These are phyloP conservation scores for Cladophialophora exuberans DNA, from an alignment of 2,329 filamentous ascomycete genomes.

Conservation along the genomic window DNA sequence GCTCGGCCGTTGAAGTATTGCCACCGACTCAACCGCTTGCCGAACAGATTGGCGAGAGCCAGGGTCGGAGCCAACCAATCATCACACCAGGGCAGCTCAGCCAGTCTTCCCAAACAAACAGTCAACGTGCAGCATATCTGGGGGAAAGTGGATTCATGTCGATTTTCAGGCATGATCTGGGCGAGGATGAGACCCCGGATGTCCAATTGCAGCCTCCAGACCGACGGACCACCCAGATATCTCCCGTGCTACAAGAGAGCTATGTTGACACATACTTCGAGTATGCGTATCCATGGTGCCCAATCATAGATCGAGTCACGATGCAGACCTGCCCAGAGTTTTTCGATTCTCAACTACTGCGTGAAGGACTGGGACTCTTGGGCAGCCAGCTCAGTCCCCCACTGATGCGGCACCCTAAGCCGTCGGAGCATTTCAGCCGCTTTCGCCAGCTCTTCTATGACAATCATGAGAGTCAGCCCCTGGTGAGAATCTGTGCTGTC, in stretches of 20 bases:
- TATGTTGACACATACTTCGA: constrained; percentile 50
- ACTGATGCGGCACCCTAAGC: not conserved
- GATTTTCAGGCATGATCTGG: constrained; percentile 11
- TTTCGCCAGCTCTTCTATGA: constrained; percentile 45
- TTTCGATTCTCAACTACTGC: constrained; percentile 31
- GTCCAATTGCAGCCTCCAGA: not conserved
- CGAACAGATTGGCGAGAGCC: not conserved
- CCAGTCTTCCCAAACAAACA: constrained; percentile 7
- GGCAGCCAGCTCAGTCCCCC: constrained; percentile 14
- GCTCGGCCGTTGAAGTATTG: not conserved
- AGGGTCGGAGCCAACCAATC: not conserved
- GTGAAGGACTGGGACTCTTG: constrained; percentile 35
- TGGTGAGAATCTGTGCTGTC: constrained; percentile 43
- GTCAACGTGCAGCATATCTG: constrained; percentile 14
- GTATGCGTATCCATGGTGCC: constrained; percentile 50
- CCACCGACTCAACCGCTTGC: not conserved
- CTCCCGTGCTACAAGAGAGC: constrained; percentile 42
- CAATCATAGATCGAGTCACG: constrained; percentile 41
- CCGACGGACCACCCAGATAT: not conserved
- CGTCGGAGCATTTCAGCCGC: constrained; percentile 41
- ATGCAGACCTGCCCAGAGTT: not conserved
- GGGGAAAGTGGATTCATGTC: constrained; percentile 13
- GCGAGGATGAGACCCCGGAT: not conserved
- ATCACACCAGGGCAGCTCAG: not conserved
- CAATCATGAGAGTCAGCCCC: constrained; percentile 44